Evolutionary conservation across 2,329 filamentous ascomycete genomes (phyloP), one percentile per base, ranked within the genome.

Genomic region (Diaporthe caulivora): DNA sequence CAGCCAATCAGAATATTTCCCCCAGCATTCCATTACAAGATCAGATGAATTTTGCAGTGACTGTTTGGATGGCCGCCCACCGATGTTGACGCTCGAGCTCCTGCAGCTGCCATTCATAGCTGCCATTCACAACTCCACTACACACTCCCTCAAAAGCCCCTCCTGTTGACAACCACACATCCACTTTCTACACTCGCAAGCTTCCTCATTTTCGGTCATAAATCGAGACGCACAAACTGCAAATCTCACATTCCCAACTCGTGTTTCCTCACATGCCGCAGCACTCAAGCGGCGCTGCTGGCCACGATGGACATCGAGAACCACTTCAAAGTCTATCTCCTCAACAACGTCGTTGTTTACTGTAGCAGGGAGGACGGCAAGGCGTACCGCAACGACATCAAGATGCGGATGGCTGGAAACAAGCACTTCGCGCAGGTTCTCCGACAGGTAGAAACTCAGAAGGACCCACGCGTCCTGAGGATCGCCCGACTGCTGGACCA

Each of bases 261-360:
- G 29, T 18, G 1, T 17, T 29, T 11, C 55, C 40, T 13, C 24
- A 34, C 26, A 44, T 10, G 7, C 57, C 3, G 37, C 37, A 42
- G 24, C 44, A 40, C 21, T 37, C 64, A 26, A 40, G 1, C 21
- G 34, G 47, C 9, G 10, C 31, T 40, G 8, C 47, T 29, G 15
- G 7, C 13, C 62, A 67, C 40, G 31, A 72, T 72, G 71, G 53
- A 68, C 18, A 31, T 31, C 26, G 37, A 71, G 44, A 53, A 58
- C 11, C 58, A 62, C 18, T 31, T 29, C 15, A n/a, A 53, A 15
- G 69, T 62, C 24, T 71, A 71, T 24, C 55, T 62, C 24, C 34
- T 34, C 26, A 21, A 62, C 11, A 42, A 17, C 18, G 58, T 62
- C 17, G 29, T 18, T 24, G 26, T 71, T 29, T 24, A 71, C 2